Evolutionary conservation across 1,284 basidiomycete genomes (phyloP).

Genomic region (Singerocomus inundabilis): DNA sequence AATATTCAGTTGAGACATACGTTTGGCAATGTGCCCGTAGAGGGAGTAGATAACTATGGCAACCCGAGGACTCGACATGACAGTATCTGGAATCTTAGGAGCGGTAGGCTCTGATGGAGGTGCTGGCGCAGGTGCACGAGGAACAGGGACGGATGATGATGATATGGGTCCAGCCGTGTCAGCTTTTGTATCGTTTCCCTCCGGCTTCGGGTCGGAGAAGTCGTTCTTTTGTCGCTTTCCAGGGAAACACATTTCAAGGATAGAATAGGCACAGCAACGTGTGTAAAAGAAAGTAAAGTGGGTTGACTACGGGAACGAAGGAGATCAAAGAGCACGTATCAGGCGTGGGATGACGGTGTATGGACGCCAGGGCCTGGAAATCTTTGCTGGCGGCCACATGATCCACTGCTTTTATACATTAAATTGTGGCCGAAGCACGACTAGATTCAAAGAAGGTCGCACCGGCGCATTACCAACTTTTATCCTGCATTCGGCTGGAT

Average conservation of each 20-base stretch:
- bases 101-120: constrained; percentile 1
- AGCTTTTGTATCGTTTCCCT: constrained; percentile 20
- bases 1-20: constrained; percentile 41
- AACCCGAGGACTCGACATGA: constrained; percentile 51
- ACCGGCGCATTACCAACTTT: constrained; percentile 3
- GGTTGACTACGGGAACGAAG: background rate
- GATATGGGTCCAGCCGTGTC: constrained; percentile 7
- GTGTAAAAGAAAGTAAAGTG: constrained; percentile 9
- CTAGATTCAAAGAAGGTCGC: background rate
- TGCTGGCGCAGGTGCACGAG: background rate
- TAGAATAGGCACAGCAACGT: constrained; percentile 1
- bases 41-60: constrained; percentile 83
- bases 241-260: constrained; percentile 41
- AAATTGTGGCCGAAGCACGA: constrained; percentile 1
- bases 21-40: constrained; percentile 75
- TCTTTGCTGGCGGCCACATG: constrained; percentile 11
- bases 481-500: background rate
- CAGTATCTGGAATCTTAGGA: background rate
- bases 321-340: constrained; percentile 2
- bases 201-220: constrained; percentile 29
- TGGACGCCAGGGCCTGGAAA: constrained; percentile 14
- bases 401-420: constrained; percentile 14
- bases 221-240: constrained; percentile 38
- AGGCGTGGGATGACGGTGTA: constrained; percentile 28
- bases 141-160: constrained; percentile 9